Base-by-base conservation (phyloP, 1,284 basidiomycete genomes). In the Neolentinus lepideus region DNA sequence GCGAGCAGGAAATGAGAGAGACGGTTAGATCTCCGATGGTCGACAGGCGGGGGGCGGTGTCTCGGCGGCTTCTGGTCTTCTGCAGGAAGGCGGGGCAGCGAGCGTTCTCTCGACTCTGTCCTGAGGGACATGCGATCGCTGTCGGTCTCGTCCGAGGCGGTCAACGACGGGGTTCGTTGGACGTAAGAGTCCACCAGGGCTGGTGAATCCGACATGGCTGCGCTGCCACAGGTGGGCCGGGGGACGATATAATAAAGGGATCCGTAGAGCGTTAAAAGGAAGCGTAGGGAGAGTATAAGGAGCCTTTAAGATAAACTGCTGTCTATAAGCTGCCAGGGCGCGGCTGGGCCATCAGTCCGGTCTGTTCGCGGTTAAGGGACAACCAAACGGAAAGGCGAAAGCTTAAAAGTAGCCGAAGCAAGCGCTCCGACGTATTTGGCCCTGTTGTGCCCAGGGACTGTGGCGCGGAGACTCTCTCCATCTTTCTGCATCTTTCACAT, bases 151-250 rank as follows among this genome's bases (percentile, higher is more conserved):
- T 31, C 26, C 14, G 51, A 52, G 27, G 51, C 33, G 22, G 51
- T 52, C 14, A 52, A 36, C 26, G 51, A 52, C 51, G 51, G 51
- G 3, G 51, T 52, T 9, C 51, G 26, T 29, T 31, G 8, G 4
- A n/a, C 33, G 51, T 52, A 29, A 21, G 29, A 10, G 24, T 50
- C 24, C 24, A 21, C 22, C 47, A 50, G 6, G 47, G 10, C 27
- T 43, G 38, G 29, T 12, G 29, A 31, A 31, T 31, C 29, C 24
- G 47, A 25, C 47, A 50, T 50, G 47, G 47, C 27, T 43, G 38
- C 38, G 33, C 33, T 9, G 33, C n/a, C n/a, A 35, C 33, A 35
- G 45, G 9, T 14, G 47, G 24, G 4, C 24, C 47, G 47, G 12
- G 12, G 47, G 4, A 6, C 12, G 24, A 50, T 3, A 6, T 26